These are phyloP conservation scores for Lyophyllum shimeji DNA, from an alignment of 768 basidiomycete genomes.

Conservation along the genomic window DNA sequence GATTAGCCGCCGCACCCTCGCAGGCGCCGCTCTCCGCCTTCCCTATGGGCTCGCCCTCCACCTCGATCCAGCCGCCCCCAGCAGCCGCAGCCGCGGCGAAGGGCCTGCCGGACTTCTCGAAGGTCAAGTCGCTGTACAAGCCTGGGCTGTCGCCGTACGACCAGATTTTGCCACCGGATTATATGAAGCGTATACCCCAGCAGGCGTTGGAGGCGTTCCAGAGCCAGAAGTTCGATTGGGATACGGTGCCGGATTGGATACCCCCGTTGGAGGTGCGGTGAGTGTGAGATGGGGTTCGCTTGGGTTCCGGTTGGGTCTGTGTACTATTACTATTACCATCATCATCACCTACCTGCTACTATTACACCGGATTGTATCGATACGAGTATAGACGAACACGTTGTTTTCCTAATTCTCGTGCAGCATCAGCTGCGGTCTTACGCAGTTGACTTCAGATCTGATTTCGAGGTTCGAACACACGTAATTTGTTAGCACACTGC, in stretches of 20 bases:
- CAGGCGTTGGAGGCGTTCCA: slow-evolving; percentile 53
- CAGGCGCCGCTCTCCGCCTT: slow-evolving; percentile 21
- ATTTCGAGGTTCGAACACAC: too few relatives aligned
- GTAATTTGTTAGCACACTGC: too few relatives aligned
- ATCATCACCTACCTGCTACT: too few relatives aligned
- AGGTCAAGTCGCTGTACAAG: slow-evolving; percentile 32
- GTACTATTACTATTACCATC: too few relatives aligned
- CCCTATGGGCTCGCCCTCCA: slow-evolving; percentile 20
- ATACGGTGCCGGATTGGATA: slow-evolving; percentile 69
- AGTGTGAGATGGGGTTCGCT: not conserved
- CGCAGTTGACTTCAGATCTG: too few relatives aligned
- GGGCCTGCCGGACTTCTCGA: slow-evolving; percentile 26
- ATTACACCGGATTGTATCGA: too few relatives aligned
- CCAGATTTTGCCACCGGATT: slow-evolving; percentile 54
- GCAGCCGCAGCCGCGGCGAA: slow-evolving; percentile 4
- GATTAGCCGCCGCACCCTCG: slow-evolving; percentile 5
- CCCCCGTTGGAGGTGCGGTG: slow-evolving; percentile 64
- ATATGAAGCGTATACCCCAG: slow-evolving; percentile 53
- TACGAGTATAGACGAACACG: too few relatives aligned
- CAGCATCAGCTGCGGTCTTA: too few relatives aligned
- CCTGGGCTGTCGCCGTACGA: slow-evolving; percentile 58
- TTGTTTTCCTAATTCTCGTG: too few relatives aligned
- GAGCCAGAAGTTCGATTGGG: slow-evolving; percentile 62
- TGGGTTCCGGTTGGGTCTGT: too few relatives aligned
- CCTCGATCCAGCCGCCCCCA: slow-evolving; percentile 4